Evolutionary conservation across 148 eudicot genomes (phyloP).

Genomic region (Vaccinium myrtillus): DNA sequence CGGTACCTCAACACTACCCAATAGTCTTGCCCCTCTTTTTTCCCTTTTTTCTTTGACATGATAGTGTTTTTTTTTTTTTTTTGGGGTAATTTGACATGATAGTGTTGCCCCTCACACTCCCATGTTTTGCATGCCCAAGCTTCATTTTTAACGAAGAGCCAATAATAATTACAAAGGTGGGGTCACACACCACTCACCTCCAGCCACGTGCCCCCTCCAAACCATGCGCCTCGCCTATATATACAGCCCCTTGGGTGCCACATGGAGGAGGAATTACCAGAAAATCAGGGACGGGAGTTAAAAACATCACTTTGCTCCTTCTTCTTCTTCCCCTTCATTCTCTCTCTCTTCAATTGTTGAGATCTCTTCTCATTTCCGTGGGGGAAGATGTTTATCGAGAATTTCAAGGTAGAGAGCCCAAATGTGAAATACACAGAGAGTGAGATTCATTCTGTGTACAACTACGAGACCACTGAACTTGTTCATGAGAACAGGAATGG

Average conservation of each 20-base stretch:
- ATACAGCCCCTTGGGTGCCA: background rate
- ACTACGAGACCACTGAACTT: slow-evolving; percentile 85
- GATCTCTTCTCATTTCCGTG: background rate
- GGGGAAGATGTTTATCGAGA: slow-evolving; percentile 77
- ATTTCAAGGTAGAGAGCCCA: slow-evolving; percentile 86
- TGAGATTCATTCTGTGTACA: slow-evolving; percentile 79
- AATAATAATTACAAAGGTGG: background rate
- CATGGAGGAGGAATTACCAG: background rate
- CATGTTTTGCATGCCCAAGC: slow-evolving; percentile 14
- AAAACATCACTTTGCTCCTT: background rate
- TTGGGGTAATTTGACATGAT: too few relatives aligned
- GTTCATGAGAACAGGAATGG: slow-evolving; percentile 87
- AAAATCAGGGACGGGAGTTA: background rate
- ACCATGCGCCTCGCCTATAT: slow-evolving; percentile 17
- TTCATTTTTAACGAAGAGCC: background rate
- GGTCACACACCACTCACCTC: slow-evolving; percentile 15
- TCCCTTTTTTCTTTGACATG: too few relatives aligned
- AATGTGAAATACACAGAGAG: slow-evolving; percentile 74
- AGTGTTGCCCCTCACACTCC: background rate
- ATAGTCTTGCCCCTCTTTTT: too few relatives aligned
- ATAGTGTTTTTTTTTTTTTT: too few relatives aligned
- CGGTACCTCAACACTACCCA: too few relatives aligned
- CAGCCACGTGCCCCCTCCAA: slow-evolving; percentile 10
- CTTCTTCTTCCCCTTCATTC: background rate
- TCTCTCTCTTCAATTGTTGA: background rate